These are phyloP conservation scores for Eucalyptus dawsonii DNA, from an alignment of 345 rosid genomes.

Conservation along the genomic window DNA sequence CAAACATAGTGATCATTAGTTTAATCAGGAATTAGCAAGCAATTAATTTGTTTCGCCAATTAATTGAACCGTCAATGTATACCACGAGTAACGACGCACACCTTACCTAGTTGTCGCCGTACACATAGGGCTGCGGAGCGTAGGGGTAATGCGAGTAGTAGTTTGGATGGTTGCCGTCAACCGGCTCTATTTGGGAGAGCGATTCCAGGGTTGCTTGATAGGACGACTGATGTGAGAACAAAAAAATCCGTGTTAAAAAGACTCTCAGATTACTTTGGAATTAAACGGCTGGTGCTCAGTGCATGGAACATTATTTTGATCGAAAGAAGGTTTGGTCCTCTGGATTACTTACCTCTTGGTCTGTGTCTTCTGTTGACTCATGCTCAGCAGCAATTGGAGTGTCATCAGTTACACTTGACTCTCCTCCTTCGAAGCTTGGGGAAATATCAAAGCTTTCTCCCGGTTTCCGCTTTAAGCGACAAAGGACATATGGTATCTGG, in stretches of 20 bases:
- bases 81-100: background rate
- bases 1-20: background rate
- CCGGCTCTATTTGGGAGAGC: background rate
- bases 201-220: background rate
- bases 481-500: background rate
- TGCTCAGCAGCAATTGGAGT: background rate
- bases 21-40: background rate
- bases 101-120: background rate
- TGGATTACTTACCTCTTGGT: background rate
- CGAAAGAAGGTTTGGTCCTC: background rate
- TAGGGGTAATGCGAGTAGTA: background rate
- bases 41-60: background rate
- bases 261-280: background rate
- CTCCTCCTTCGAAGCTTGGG: background rate
- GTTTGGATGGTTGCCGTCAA: background rate
- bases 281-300: background rate
- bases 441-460: background rate
- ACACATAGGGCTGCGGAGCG: background rate
- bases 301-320: background rate
- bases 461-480: background rate
- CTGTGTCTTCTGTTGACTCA: background rate
- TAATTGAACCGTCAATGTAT: background rate
- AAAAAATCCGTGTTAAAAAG: background rate
- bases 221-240: background rate
- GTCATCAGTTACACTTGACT: background rate